Percentiles rank a stretch among this genome's conserved stretches.
phyloP scores from a whole-genome alignment of 2,329 filamentous ascomycete species.

The Apiospora sp. region DNA sequence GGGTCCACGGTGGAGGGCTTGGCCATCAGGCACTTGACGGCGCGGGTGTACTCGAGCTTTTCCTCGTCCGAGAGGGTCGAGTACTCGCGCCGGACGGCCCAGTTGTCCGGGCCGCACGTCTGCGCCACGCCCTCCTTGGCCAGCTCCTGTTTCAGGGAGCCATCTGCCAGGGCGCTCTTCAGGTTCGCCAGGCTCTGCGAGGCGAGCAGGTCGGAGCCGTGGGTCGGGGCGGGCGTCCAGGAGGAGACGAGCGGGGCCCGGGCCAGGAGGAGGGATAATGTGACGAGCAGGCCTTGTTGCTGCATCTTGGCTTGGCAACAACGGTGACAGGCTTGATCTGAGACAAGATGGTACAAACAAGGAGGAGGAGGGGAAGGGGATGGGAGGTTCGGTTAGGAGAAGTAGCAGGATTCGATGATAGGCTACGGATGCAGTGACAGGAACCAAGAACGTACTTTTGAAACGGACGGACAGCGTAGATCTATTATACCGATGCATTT shows the following conservation, averaged over 20 bases:
- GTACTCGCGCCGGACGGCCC: conserved; percentile 28
- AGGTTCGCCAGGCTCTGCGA: conserved; percentile 27
- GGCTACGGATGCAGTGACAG: background rate
- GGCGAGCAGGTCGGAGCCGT: conserved; percentile 27
- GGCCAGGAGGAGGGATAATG: conserved; percentile 1
- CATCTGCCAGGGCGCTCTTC: conserved; percentile 23
- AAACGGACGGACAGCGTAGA: background rate
- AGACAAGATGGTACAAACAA: background rate
- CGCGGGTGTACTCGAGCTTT: conserved; percentile 29
- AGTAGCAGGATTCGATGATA: background rate
- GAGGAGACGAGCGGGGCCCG: conserved; percentile 20
- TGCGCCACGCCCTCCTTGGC: conserved; percentile 24
- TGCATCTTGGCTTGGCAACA: conserved; percentile 25
- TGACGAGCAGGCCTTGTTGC: conserved; percentile 11
- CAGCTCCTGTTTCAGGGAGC: conserved; percentile 25
- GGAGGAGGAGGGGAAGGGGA: background rate
- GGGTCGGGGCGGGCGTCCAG: conserved; percentile 27
- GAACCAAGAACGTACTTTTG: background rate
- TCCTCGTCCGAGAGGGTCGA: conserved; percentile 28
- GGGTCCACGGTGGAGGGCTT: conserved; percentile 7
- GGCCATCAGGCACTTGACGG: conserved; percentile 21
- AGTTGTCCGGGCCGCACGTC: conserved; percentile 25
- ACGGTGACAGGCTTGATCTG: background rate
- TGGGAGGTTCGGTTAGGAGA: background rate
- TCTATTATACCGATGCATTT: background rate